phyloP scores from a whole-genome alignment of 116 monocot species.

The Phalaenopsis hybrid region DNA sequence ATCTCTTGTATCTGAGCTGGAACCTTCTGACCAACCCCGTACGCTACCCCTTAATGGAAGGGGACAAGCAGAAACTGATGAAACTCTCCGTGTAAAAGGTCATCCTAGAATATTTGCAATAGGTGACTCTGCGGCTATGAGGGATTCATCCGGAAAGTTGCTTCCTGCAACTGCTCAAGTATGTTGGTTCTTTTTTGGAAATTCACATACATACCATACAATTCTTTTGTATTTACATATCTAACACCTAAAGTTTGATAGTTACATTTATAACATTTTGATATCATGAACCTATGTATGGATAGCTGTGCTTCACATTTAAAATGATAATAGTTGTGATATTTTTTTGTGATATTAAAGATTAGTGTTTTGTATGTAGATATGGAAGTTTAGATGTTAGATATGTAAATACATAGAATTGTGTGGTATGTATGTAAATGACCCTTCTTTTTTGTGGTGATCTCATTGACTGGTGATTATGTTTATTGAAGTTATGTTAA shows the following conservation, averaged over 20 bases:
- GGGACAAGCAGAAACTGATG: slow-evolving; percentile 90
- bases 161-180: slow-evolving; percentile 96
- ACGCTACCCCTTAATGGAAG: slow-evolving; percentile 63
- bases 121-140: slow-evolving; percentile 89
- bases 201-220: too few relatives aligned
- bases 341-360: too few relatives aligned
- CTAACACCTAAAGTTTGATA: too few relatives aligned
- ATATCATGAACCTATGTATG: too few relatives aligned
- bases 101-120: slow-evolving; percentile 94
- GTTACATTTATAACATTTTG: too few relatives aligned
- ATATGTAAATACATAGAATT: too few relatives aligned
- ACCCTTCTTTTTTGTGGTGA: neutral
- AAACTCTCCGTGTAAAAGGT: slow-evolving; percentile 85
- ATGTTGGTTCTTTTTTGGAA: slow-evolving; percentile 7
- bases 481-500: neutral
- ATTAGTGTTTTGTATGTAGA: too few relatives aligned
- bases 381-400: too few relatives aligned
- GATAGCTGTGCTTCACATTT: too few relatives aligned
- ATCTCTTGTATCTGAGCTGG: slow-evolving; percentile 47
- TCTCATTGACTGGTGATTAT: neutral
- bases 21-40: slow-evolving; percentile 29
- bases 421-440: too few relatives aligned
- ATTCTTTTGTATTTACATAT: too few relatives aligned
- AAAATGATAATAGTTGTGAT: too few relatives aligned
- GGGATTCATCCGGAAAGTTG: slow-evolving; percentile 64